Base-by-base conservation (phyloP, 352 stramenopile species). In the Phytophthora pluvialis region DNA sequence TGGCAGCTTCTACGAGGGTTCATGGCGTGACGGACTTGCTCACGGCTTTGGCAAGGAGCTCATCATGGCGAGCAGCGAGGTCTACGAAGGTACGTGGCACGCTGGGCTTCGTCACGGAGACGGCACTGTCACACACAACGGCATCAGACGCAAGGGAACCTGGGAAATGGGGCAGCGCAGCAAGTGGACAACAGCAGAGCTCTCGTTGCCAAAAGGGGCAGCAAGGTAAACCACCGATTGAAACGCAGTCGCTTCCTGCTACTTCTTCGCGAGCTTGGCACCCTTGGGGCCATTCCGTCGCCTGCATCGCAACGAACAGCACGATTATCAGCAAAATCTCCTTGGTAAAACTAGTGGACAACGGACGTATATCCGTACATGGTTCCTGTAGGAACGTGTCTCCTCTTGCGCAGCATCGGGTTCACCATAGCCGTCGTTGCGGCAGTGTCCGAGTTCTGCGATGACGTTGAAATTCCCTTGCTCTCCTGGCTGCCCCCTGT, bases 101-200 rank as follows among this genome's bases (percentile, higher is more conserved):
- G 53, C 73, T 16, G 84, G 84, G 1, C 60, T 74, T 18, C 77
- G 79, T 1, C 84, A 93, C 32, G 84, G 84, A 48, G 82, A 90
- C 16, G 84, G 82, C 18, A 63, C 47, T 8, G 48, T 91, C 21
- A 88, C 73, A 4, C 67, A 70, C 39, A 70, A 79, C 26, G 78
- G 82, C 2, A 61, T 72, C 26, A 69, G 68, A 26, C 82, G 80
- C 12, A 70, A 72, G 5, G 84, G 82, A 0, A 44, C 85, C 25
- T 93, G 84, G 84, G 78, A 90, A 48, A 79, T 64, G 63, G 80
- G 82, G 4, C 67, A 75, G 15, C 80, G 81, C 12, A 52, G 81
- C 28, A 90, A 88, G 61, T 93, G 84, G 84, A 90, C 81, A 8
- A 86, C 75, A 12, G 78, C 80, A 32, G 80, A 91, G 29, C 44